Percentiles rank a stretch among this genome's conserved stretches.
Conservation (phyloP, 2,329 filamentous ascomycete species). For the Stagonosporopsis cucurbitacearum region DNA sequence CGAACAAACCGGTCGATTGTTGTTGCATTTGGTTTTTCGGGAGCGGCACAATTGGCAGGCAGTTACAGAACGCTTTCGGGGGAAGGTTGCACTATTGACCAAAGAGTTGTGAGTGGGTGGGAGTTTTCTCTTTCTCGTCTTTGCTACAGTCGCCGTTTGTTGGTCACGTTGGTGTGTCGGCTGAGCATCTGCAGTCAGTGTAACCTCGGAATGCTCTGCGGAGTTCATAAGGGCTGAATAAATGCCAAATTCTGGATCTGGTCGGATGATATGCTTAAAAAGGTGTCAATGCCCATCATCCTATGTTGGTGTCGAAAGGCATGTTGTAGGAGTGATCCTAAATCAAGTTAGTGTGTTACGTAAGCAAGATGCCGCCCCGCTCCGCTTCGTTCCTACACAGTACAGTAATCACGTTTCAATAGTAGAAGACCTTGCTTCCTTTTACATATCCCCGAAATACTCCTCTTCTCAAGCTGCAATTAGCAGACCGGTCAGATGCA, state of each 20-base stretch:
- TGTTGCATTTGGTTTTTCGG: conserved; percentile 25
- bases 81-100: not conserved
- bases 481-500: not conserved
- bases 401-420: no score
- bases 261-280: not conserved
- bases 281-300: not conserved
- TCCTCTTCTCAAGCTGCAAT: not conserved
- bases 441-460: no score
- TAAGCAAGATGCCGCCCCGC: not conserved
- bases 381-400: no score
- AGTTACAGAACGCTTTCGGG: conserved; percentile 14
- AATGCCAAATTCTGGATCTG: not conserved
- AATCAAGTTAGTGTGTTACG: not conserved
- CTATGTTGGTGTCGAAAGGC: no score
- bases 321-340: not conserved
- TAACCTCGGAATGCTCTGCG: not conserved
- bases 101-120: not conserved
- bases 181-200: not conserved
- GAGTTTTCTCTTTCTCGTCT: conserved; percentile 4
- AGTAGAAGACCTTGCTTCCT: no score
- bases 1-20: conserved; percentile 21
- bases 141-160: not conserved
- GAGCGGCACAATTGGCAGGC: conserved; percentile 18
- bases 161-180: not conserved
- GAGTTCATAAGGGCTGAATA: not conserved